These are phyloP conservation scores for Trichoderma sp. DNA, from an alignment of 2,329 filamentous ascomycete genomes.

Conservation along the genomic window DNA sequence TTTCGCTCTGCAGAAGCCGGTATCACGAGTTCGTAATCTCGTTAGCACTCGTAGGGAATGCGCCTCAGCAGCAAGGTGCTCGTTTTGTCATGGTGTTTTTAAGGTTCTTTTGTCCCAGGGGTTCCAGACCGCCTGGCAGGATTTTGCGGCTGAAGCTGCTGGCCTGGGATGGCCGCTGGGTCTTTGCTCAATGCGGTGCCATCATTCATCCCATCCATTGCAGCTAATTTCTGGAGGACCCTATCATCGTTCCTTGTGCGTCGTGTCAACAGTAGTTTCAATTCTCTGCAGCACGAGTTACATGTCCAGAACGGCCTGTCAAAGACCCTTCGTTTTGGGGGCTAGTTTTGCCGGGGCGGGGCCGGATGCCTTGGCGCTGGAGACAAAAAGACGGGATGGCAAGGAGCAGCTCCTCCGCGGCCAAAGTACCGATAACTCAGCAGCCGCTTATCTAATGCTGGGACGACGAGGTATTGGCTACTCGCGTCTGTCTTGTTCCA, in stretches of 20 bases:
- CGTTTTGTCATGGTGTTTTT: conserved; percentile 12
- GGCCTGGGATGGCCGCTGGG: background rate
- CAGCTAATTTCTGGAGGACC: conserved; percentile 4
- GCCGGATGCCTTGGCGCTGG: background rate
- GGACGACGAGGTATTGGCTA: background rate
- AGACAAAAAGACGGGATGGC: background rate
- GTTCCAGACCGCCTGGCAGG: conserved; percentile 21
- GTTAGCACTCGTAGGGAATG: background rate
- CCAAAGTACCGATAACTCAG: background rate
- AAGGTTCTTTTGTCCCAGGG: conserved; percentile 24
- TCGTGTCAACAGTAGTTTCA: conserved; percentile 3
- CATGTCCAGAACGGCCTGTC: background rate
- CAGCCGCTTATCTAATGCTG: background rate
- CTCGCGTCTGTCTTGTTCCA: background rate
- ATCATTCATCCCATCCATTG: conserved; percentile 12
- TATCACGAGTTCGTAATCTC: conserved; percentile 20
- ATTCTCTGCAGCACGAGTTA: background rate
- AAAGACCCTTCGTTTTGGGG: conserved; percentile 23
- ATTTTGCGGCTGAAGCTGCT: conserved; percentile 24
- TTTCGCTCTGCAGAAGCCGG: background rate
- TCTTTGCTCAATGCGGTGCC: conserved; percentile 22
- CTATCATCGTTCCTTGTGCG: conserved; percentile 4
- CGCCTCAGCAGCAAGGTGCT: conserved; percentile 14
- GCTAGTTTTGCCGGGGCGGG: conserved; percentile 10
- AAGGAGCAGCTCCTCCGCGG: conserved; percentile 14